These are phyloP conservation scores for Metschnikowia aberdeeniae DNA, from an alignment of 805 yeast species.

Conservation along the genomic window DNA sequence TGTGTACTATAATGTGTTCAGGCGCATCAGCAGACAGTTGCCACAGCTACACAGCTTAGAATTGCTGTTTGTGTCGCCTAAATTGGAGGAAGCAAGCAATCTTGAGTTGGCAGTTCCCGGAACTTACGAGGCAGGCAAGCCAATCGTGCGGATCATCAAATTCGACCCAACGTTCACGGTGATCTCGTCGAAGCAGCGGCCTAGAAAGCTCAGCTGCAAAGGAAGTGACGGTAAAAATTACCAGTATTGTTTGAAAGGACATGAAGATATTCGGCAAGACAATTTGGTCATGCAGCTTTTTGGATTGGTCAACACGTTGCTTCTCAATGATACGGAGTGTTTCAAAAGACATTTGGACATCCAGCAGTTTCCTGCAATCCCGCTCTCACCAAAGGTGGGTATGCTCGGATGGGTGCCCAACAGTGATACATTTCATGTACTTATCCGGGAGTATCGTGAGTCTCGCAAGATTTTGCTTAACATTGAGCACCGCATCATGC, in stretches of 20 bases:
- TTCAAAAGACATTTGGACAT: slow-evolving; percentile 93
- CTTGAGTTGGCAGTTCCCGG: slow-evolving; percentile 92
- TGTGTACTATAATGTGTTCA: slow-evolving; percentile 87
- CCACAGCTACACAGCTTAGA: slow-evolving; percentile 86
- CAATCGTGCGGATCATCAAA: slow-evolving; percentile 63
- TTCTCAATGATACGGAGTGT: slow-evolving; percentile 89
- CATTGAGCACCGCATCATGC: slow-evolving; percentile 92
- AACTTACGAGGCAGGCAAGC: slow-evolving; percentile 80
- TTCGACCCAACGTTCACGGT: slow-evolving; percentile 85
- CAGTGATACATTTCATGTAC: slow-evolving; percentile 92
- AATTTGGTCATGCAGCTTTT: slow-evolving; percentile 96
- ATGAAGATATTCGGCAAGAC: slow-evolving; percentile 97
- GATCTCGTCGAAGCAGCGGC: slow-evolving; percentile 93
- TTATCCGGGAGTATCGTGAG: slow-evolving; percentile 89
- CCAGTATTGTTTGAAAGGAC: slow-evolving; percentile 82
- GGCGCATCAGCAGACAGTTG: slow-evolving; percentile 82
- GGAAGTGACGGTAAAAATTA: slow-evolving; percentile 94
- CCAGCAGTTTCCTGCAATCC: slow-evolving; percentile 89
- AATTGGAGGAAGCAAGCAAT: slow-evolving; percentile 69
- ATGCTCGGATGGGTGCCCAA: slow-evolving; percentile 96
- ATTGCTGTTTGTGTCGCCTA: slow-evolving; percentile 91
- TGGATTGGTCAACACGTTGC: slow-evolving; percentile 87
- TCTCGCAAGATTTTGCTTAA: slow-evolving; percentile 83
- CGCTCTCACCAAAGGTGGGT: slow-evolving; percentile 96
- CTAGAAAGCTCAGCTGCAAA: slow-evolving; percentile 70